Percentiles rank a stretch among this genome's conserved stretches.
Evolutionary conservation across 1,284 basidiomycete species (phyloP).

Genomic region (Malassezia caprae): DNA sequence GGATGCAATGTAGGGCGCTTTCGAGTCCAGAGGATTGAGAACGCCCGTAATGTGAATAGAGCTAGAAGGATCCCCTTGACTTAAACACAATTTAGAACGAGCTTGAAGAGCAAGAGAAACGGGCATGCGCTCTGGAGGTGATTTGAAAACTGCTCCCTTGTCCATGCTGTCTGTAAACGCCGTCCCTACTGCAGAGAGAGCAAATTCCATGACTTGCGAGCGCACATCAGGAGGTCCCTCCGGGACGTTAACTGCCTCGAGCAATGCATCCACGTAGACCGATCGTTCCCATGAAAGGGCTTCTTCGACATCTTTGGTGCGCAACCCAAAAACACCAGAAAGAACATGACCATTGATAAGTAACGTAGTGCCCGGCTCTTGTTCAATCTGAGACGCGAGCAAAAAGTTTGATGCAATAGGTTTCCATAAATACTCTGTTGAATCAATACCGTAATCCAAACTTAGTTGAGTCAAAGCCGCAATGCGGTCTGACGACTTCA

Average conservation of each 20-base stretch:
- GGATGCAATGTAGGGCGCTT: conserved; percentile 72
- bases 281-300: conserved; percentile 24
- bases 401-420: background rate
- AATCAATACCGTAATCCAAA: background rate
- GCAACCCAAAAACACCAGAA: conserved; percentile 8
- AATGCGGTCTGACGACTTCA: background rate
- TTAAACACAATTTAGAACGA: conserved; percentile 25
- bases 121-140: background rate
- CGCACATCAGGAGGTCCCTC: conserved; percentile 15
- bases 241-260: conserved; percentile 16
- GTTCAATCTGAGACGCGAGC: background rate
- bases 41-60: conserved; percentile 65
- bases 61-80: conserved; percentile 58
- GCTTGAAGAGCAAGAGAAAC: conserved; percentile 50
- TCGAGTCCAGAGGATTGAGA: conserved; percentile 73
- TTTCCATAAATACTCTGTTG: background rate
- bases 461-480: background rate
- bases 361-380: background rate
- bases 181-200: conserved; percentile 21
- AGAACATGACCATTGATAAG: conserved; percentile 26
- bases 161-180: background rate
- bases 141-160: background rate
- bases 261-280: conserved; percentile 21
- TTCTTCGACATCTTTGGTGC: conserved; percentile 21
- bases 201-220: conserved; percentile 24